phyloP scores from a whole-genome alignment of 1,284 basidiomycete genomes.

The Coniferiporia sulphurascens region DNA sequence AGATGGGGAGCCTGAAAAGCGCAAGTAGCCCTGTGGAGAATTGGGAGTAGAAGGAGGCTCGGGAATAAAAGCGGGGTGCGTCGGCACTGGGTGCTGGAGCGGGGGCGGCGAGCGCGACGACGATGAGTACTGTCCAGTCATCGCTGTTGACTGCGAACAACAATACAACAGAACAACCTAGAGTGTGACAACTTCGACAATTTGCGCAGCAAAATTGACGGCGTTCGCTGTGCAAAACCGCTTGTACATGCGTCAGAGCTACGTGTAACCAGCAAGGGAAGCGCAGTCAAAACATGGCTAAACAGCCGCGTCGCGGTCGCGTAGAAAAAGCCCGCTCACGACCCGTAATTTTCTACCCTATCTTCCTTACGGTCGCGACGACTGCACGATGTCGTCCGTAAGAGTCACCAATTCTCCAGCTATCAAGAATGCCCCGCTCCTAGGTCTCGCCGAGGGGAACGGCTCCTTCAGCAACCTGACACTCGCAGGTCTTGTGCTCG shows the following conservation, averaged over 20 bases:
- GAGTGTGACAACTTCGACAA: too few relatives aligned
- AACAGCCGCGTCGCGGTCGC: slow-evolving; percentile 11
- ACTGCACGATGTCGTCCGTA: slow-evolving; percentile 42
- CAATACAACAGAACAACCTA: background rate
- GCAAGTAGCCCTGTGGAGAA: slow-evolving; percentile 72
- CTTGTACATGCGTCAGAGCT: too few relatives aligned
- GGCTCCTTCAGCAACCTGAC: slow-evolving; percentile 80
- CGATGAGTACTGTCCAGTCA: slow-evolving; percentile 29
- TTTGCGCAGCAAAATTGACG: too few relatives aligned
- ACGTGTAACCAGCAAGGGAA: background rate
- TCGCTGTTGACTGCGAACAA: slow-evolving; percentile 16
- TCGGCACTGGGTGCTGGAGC: slow-evolving; percentile 84
- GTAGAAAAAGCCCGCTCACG: background rate
- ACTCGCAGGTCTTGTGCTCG: slow-evolving; percentile 71
- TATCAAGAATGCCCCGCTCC: slow-evolving; percentile 80
- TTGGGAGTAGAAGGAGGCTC: slow-evolving; percentile 81
- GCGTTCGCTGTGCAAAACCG: background rate
- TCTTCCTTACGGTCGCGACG: slow-evolving; percentile 6
- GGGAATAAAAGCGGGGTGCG: slow-evolving; percentile 84
- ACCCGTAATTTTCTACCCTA: background rate
- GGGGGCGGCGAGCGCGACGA: slow-evolving; percentile 67
- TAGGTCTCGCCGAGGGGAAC: slow-evolving; percentile 83
- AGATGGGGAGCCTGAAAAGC: slow-evolving; percentile 60
- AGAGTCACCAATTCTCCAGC: slow-evolving; percentile 56
- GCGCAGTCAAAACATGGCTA: background rate